These are phyloP conservation scores for Clonostachys sp. DNA, from an alignment of 2,329 filamentous ascomycete genomes.

Conservation along the genomic window DNA sequence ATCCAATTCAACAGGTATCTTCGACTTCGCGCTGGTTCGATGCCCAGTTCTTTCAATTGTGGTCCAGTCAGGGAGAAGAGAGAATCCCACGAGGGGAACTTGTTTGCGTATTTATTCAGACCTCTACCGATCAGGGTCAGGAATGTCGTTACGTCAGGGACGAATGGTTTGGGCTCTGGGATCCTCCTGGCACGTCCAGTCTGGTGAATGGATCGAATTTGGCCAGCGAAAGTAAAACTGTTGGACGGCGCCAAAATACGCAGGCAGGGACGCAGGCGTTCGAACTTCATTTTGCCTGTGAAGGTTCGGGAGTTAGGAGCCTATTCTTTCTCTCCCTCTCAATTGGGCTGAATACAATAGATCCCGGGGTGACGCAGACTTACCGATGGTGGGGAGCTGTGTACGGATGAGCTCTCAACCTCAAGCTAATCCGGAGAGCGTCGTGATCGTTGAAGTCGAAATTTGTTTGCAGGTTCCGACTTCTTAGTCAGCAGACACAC, in stretches of 20 bases:
- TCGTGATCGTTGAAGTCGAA: too few relatives aligned
- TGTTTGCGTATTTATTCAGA: slow-evolving; percentile 74
- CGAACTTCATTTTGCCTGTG: slow-evolving; percentile 18
- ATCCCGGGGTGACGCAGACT: too few relatives aligned
- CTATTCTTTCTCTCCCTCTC: too few relatives aligned
- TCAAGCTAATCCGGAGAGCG: too few relatives aligned
- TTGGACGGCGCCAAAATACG: slow-evolving; percentile 21
- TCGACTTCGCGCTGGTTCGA: slow-evolving; percentile 79
- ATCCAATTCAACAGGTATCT: slow-evolving; percentile 86
- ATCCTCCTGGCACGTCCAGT: slow-evolving; percentile 31
- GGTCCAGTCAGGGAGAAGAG: slow-evolving; percentile 77
- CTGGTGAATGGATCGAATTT: slow-evolving; percentile 38
- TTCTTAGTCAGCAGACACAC: too few relatives aligned
- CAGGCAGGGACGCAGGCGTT: slow-evolving; percentile 21
- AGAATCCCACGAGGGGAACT: slow-evolving; percentile 86
- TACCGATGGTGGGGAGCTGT: too few relatives aligned
- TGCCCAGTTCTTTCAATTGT: slow-evolving; percentile 76
- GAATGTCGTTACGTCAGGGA: slow-evolving; percentile 82
- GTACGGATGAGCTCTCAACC: too few relatives aligned
- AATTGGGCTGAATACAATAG: too few relatives aligned
- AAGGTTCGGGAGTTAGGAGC: not conserved
- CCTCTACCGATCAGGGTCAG: slow-evolving; percentile 87
- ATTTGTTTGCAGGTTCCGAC: too few relatives aligned
- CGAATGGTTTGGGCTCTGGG: slow-evolving; percentile 75
- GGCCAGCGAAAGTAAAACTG: slow-evolving; percentile 21